Conservation (phyloP, 257 asterid genomes). For the Cruciata laevipes region DNA sequence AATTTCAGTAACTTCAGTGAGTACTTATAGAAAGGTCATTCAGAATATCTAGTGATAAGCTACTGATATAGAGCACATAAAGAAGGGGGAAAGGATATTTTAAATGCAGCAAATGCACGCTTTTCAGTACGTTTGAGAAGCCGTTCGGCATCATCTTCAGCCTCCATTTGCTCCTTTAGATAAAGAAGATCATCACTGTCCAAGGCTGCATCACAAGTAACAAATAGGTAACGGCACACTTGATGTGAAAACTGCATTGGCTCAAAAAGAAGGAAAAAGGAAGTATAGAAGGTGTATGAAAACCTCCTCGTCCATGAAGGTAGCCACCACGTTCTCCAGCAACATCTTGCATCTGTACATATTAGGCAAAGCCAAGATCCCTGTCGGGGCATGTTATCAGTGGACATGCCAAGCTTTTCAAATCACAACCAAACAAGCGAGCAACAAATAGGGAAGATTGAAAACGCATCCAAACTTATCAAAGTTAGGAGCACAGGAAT, state of each 20-base stretch:
- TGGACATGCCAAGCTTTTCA: slow-evolving; percentile 24
- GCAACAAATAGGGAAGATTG: background rate
- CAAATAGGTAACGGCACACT: slow-evolving; percentile 7
- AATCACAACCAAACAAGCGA: background rate
- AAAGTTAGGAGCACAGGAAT: background rate
- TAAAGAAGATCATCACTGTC: slow-evolving; percentile 97
- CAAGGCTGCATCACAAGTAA: slow-evolving; percentile 67
- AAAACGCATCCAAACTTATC: background rate
- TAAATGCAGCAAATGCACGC: slow-evolving; percentile 91
- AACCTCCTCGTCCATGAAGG: slow-evolving; percentile 99
- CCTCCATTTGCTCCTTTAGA: slow-evolving; percentile 99
- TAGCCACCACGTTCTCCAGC: slow-evolving; percentile 99
- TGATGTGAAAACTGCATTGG: background rate
- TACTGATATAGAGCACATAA: background rate
- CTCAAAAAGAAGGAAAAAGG: background rate
- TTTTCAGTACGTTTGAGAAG: slow-evolving; percentile 93
- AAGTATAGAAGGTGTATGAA: slow-evolving; percentile 8
- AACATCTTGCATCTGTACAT: slow-evolving; percentile 91
- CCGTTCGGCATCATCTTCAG: slow-evolving; percentile 97
- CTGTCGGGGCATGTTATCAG: slow-evolving; percentile 99
- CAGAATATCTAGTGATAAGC: background rate
- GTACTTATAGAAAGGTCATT: background rate
- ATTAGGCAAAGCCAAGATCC: slow-evolving; percentile 73
- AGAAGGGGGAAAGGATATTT: slow-evolving; percentile 60
- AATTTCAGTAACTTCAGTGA: no score